Evolutionary conservation across 768 basidiomycete species (phyloP).

Genomic region (Boletus rubescentipes): DNA sequence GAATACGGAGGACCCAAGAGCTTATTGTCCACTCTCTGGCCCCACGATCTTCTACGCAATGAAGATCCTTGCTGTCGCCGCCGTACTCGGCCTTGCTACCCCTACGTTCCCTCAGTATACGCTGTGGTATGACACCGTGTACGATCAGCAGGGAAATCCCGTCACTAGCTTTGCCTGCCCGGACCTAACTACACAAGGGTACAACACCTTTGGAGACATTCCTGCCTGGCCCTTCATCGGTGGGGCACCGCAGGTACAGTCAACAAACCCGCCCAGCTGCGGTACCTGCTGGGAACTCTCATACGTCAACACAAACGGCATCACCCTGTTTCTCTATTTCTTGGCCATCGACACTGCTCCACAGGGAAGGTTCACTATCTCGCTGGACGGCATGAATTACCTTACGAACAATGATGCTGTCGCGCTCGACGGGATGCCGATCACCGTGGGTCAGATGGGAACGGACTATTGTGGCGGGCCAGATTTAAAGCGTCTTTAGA

Average conservation of each 20-base stretch:
- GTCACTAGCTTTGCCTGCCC: constrained; percentile 50
- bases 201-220: neutral
- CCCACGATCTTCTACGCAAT: constrained; percentile 7
- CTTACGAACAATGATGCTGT: too few species aligned
- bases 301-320: constrained; percentile 35
- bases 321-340: constrained; percentile 42
- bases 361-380: constrained; percentile 13
- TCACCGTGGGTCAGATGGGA: too few species aligned
- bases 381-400: too few species aligned
- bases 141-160: constrained; percentile 44
- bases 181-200: constrained; percentile 16
- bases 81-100: constrained; percentile 10
- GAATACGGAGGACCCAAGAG: neutral
- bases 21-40: neutral
- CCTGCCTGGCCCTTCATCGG: constrained; percentile 44
- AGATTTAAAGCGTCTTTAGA: too few species aligned
- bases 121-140: constrained; percentile 46
- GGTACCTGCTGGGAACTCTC: constrained; percentile 62
- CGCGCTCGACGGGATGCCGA: too few species aligned
- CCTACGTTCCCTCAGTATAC: constrained; percentile 17
- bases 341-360: constrained; percentile 52
- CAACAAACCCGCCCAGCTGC: constrained; percentile 52
- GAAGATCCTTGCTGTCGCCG: neutral
- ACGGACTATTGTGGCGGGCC: too few species aligned
- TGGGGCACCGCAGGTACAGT: constrained; percentile 49